These are phyloP conservation scores for Kwoniella dendrophila DNA, from an alignment of 768 basidiomycete species.

Conservation along the genomic window DNA sequence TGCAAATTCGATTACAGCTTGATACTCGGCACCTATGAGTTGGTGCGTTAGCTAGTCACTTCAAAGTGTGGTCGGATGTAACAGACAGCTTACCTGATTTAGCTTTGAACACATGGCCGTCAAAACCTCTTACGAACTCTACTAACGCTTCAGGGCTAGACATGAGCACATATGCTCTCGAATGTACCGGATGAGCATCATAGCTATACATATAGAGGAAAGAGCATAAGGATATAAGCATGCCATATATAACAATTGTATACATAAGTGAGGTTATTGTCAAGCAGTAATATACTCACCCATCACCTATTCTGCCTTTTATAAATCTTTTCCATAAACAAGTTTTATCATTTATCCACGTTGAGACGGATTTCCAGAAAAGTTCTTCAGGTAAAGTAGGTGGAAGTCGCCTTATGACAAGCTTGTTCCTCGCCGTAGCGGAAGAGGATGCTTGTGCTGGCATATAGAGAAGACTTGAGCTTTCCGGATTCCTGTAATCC, in stretches of 20 bases:
- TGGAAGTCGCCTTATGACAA: conserved; percentile 81
- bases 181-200: conserved; percentile 80
- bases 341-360: conserved; percentile 76
- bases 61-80: neutral
- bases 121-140: conserved; percentile 77
- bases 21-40: conserved; percentile 74
- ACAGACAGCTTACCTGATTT: conserved; percentile 71
- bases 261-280: neutral
- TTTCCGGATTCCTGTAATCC: neutral
- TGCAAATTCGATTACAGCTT: conserved; percentile 90
- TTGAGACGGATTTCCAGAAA: conserved; percentile 88
- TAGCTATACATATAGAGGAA: conserved; percentile 58
- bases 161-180: conserved; percentile 91
- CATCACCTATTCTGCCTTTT: conserved; percentile 40
- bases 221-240: conserved; percentile 62
- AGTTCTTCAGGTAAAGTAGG: conserved; percentile 87
- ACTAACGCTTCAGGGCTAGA: conserved; percentile 71
- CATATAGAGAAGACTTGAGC: neutral
- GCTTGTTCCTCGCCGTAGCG: conserved; percentile 61
- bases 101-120: conserved; percentile 88
- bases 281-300: conserved; percentile 34
- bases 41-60: neutral
- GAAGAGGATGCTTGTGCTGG: conserved; percentile 10
- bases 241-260: conserved; percentile 59
- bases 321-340: conserved; percentile 50